Evolutionary conservation across 371 early-diverging fungal genomes (phyloP).

Genomic region (Mucor velutinosus): DNA sequence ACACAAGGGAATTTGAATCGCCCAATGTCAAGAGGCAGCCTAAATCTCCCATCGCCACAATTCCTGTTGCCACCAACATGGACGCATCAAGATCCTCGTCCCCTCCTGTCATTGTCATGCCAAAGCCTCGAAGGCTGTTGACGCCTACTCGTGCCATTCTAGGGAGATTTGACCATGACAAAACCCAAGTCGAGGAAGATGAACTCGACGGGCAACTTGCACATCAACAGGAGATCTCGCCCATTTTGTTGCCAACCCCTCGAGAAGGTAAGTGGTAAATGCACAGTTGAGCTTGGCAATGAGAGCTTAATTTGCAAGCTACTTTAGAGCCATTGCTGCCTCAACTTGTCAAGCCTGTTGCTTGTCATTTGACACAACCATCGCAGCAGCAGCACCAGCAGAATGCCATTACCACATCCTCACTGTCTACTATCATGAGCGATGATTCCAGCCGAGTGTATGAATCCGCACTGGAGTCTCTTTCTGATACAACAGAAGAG

Average conservation of each 20-base stretch:
- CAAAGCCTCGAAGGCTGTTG: constrained; percentile 18
- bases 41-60: not conserved
- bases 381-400: not conserved
- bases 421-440: not conserved
- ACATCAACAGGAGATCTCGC: constrained; percentile 5
- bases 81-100: not conserved
- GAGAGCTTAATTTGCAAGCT: not conserved
- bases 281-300: not conserved
- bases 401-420: not conserved
- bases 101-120: constrained; percentile 17
- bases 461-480: constrained; percentile 20
- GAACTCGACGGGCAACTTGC: not conserved
- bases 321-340: not conserved
- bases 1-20: not conserved
- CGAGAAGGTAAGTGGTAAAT: constrained; percentile 4
- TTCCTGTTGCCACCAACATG: not conserved
- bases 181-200: constrained; percentile 19
- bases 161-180: constrained; percentile 13
- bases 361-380: constrained; percentile 1
- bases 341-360: not conserved
- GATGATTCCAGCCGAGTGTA: constrained; percentile 14
- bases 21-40: not conserved
- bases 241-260: constrained; percentile 9
- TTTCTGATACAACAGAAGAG: not conserved
- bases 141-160: constrained; percentile 23